Evolutionary conservation across 75 land plant species (phyloP).

Genomic region (Picea glauca): DNA sequence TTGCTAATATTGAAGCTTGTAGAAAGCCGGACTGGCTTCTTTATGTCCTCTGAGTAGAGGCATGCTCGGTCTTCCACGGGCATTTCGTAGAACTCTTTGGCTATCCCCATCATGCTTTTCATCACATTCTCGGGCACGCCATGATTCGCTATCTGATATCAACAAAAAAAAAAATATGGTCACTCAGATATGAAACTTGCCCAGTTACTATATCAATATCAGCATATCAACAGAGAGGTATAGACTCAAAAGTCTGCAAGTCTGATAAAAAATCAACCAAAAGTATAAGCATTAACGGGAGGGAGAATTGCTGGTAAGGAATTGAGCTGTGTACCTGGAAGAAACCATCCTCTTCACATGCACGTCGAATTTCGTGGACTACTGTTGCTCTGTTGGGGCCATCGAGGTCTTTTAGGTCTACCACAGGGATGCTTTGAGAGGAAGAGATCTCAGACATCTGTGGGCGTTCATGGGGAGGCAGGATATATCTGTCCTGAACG

Average conservation of each 20-base stretch:
- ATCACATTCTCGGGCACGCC: conserved; percentile 35
- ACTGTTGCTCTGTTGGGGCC: conserved; percentile 21
- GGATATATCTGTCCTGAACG: background rate
- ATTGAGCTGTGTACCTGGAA: conserved; percentile 23
- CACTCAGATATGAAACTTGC: background rate
- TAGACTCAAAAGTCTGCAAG: too few relatives aligned
- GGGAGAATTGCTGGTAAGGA: conserved; percentile 31
- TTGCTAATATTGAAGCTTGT: conserved; percentile 39
- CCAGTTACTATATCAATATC: background rate
- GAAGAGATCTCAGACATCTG: background rate
- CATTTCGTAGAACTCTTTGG: conserved; percentile 39
- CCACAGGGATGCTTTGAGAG: conserved; percentile 24
- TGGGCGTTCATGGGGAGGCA: background rate
- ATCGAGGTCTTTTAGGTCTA: conserved; percentile 43
- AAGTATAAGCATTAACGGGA: conserved; percentile 17
- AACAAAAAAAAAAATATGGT: too few relatives aligned
- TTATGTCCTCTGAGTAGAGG: conserved; percentile 22
- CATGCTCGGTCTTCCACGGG: conserved; percentile 40
- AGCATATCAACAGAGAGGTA: too few relatives aligned
- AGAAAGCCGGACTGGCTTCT: conserved; percentile 46
- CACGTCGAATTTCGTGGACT: conserved; percentile 7
- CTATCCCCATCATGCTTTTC: conserved; percentile 28
- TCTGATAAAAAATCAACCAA: too few relatives aligned
- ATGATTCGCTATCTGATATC: conserved; percentile 50
- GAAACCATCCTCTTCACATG: conserved; percentile 23